Conservation (phyloP, 192 early-diverging fungal genomes). For the Coemansia sp. region DNA sequence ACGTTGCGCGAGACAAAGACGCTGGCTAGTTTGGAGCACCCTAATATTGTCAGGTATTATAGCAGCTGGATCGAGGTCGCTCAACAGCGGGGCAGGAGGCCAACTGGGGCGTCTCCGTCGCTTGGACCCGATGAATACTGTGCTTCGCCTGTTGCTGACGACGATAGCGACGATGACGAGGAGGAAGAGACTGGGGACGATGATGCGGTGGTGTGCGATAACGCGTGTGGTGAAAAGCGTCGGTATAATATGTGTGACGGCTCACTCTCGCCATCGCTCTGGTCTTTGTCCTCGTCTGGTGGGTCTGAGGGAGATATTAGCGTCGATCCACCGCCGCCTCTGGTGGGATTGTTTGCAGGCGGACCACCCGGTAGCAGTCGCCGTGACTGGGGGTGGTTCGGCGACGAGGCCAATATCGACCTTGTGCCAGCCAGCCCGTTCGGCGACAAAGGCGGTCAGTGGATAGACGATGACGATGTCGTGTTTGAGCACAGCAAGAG, state of each 20-base stretch:
- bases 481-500: slow-evolving; percentile 34
- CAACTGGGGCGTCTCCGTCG: background rate
- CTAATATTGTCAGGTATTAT: slow-evolving; percentile 93
- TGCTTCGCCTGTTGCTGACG: slow-evolving; percentile 8
- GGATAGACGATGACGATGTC: slow-evolving; percentile 4
- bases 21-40: slow-evolving; percentile 81
- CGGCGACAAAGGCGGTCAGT: slow-evolving; percentile 30
- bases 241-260: background rate
- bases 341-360: background rate
- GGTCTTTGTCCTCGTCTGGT: background rate
- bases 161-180: background rate
- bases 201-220: background rate
- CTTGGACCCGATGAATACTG: background rate
- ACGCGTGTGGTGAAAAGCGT: background rate
- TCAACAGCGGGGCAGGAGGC: slow-evolving; percentile 24
- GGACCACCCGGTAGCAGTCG: background rate
- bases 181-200: background rate
- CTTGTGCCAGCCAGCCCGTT: background rate
- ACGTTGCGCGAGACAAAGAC: slow-evolving; percentile 92
- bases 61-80: slow-evolving; percentile 87
- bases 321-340: background rate
- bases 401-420: slow-evolving; percentile 20
- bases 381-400: slow-evolving; percentile 3
- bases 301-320: background rate
- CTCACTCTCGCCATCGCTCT: background rate